Conservation (phyloP, 202 grass and related monocot species). For the Hordeum pubiflorum region DNA sequence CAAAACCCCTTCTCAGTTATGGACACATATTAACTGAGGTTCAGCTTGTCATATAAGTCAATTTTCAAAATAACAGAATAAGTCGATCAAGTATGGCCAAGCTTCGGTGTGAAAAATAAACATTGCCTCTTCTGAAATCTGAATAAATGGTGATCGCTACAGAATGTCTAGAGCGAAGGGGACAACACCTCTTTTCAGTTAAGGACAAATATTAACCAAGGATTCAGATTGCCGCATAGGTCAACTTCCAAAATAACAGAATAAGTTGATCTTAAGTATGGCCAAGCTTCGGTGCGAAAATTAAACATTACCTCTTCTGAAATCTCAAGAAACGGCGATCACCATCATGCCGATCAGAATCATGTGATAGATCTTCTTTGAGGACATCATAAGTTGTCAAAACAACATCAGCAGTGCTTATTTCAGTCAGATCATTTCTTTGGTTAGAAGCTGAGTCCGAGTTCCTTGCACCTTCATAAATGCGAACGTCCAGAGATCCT, state of each 20-base stretch:
- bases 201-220: neutral
- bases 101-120: neutral
- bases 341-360: constrained; percentile 83
- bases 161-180: neutral
- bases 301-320: constrained; percentile 67
- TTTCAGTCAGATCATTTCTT: constrained; percentile 52
- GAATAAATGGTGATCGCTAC: constrained; percentile 58
- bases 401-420: constrained; percentile 75
- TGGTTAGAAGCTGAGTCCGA: constrained; percentile 30
- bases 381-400: constrained; percentile 97
- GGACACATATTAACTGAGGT: neutral
- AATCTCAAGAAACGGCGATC: constrained; percentile 85
- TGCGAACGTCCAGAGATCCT: constrained; percentile 78
- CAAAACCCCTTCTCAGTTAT: neutral
- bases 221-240: neutral
- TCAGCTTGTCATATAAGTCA: neutral
- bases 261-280: neutral
- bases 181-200: neutral
- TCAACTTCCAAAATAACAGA: neutral
- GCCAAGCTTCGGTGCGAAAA: neutral
- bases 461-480: constrained; percentile 93
- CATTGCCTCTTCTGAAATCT: constrained; percentile 84
- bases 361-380: constrained; percentile 97
- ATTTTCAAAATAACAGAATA: neutral
- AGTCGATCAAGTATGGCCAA: neutral